Evolutionary conservation across 2,329 filamentous ascomycete species (phyloP), one percentile per base, ranked within the genome.

Genomic region (Leptographium procerum): DNA sequence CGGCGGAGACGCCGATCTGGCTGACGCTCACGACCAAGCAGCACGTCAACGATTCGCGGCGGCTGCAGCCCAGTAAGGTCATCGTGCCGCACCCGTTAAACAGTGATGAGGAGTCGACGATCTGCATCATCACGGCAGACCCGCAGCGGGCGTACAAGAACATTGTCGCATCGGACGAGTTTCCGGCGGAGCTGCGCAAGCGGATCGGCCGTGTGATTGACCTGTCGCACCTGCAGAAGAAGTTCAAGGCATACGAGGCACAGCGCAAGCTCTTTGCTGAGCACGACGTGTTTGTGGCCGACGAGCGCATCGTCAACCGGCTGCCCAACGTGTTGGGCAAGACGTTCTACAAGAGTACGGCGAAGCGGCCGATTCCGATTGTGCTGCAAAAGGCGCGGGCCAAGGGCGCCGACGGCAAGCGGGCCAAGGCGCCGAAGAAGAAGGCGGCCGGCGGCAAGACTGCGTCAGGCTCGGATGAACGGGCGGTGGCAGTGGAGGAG

Each of bases 251-350:
- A 61, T 99, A 89, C 73, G 94, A 99, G 76, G 84, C 84, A 57
- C 85, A 89, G 72, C 81, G 94, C 63, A 89, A 94, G 71, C 81
- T 99, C 40, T 82, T 87, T 62, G 77, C 84, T 51, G 89, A 96
- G 71, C 90, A 96, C 72, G 94, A 97, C 70, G 76, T 97, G 59
- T 97, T 99, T 76, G 80, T 99, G 59, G 92, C 88, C 56, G 94
- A 99, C 70, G 89, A 96, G 68, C 81, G 94, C 54, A 88, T 99
- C 66, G 78, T 86, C 68, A 85, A 81, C 69, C 75, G 78, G 31
- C 79, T 97, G 60, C 89, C 91, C 59, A 81, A 83, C 63, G 77
- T 85, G 3, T 83, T 99, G 14, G 94, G 92, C 66, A 97, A 96
- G 77, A 87, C 87, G 1, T 97, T 99, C 72, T 97, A 94, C 81